Conservation (phyloP, 2,329 filamentous ascomycete genomes). For the Metarhizium brunneum region DNA sequence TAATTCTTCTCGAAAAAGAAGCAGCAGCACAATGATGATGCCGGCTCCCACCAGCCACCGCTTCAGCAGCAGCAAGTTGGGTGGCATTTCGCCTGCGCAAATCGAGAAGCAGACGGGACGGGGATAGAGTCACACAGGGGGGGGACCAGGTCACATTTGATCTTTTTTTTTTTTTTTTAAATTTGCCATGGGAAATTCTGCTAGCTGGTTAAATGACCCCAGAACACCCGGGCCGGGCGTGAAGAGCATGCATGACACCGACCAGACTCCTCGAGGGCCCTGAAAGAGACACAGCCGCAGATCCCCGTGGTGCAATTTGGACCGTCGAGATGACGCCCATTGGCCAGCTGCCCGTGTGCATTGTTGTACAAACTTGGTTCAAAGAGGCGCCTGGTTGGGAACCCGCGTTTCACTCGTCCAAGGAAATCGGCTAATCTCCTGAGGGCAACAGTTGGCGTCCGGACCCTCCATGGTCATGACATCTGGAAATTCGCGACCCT, state of each 20-base stretch:
- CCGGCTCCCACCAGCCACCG: not conserved
- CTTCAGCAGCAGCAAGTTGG: not conserved
- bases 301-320: too few relatives aligned
- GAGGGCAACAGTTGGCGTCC: too few relatives aligned
- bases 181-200: not conserved
- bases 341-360: too few relatives aligned
- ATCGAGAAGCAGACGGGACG: constrained; percentile 1
- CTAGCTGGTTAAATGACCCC: not conserved
- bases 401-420: too few relatives aligned
- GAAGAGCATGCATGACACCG: too few relatives aligned
- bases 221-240: not conserved
- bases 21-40: not conserved
- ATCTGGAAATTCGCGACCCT: too few relatives aligned
- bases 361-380: too few relatives aligned
- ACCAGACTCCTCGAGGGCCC: not conserved
- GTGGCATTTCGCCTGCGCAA: constrained; percentile 6
- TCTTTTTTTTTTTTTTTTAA: not conserved
- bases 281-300: too few relatives aligned
- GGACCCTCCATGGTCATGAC: too few relatives aligned
- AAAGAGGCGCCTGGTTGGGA: too few relatives aligned
- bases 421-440: too few relatives aligned
- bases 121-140: not conserved
- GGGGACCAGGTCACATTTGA: not conserved
- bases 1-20: not conserved
- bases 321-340: too few relatives aligned